A percentile compares a stretch with the other conserved stretches of the same genome.
These are phyloP conservation scores for Apiotrichum gamsii DNA, from an alignment of 1,284 basidiomycete species.

Conservation along the genomic window DNA sequence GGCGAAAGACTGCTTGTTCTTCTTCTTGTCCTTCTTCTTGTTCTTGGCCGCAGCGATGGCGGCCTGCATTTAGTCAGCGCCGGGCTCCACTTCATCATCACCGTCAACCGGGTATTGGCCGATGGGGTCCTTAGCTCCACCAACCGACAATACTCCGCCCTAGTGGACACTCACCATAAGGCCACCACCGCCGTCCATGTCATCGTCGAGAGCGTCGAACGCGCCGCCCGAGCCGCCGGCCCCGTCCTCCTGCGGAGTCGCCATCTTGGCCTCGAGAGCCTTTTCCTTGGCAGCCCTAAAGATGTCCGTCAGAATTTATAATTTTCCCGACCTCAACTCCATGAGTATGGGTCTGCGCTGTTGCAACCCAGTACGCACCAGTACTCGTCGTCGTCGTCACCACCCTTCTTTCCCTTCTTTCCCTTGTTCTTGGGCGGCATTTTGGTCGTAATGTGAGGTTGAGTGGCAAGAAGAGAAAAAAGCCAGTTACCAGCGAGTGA, in stretches of 20 bases:
- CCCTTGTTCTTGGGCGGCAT: slow-evolving; percentile 87
- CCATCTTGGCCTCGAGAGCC: slow-evolving; percentile 48
- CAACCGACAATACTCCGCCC: too few relatives aligned
- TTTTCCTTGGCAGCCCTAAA: slow-evolving; percentile 42
- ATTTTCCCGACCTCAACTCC: slow-evolving; percentile 11
- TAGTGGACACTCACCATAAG: slow-evolving; percentile 62
- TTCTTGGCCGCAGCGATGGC: slow-evolving; percentile 22
- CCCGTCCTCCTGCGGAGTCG: slow-evolving; percentile 48
- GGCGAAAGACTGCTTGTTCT: slow-evolving; percentile 39
- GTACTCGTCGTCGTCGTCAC: slow-evolving; percentile 65
- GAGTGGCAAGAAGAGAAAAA: slow-evolving; percentile 6
- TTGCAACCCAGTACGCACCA: too few relatives aligned
- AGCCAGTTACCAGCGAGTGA: too few relatives aligned
- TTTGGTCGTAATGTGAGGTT: slow-evolving; percentile 8
- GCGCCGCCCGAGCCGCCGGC: slow-evolving; percentile 48
- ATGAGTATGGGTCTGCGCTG: background rate
- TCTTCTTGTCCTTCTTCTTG: slow-evolving; percentile 41
- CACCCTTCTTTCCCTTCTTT: slow-evolving; percentile 73
- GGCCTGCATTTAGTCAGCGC: too few relatives aligned
- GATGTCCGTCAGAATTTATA: slow-evolving; percentile 4
- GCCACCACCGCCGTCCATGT: slow-evolving; percentile 68
- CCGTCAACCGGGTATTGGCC: too few relatives aligned
- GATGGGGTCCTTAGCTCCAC: too few relatives aligned
- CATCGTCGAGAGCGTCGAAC: slow-evolving; percentile 49
- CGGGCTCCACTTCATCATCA: too few relatives aligned